Conservation (phyloP, 495 filamentous ascomycete species). For the Emericellopsis terricola region DNA sequence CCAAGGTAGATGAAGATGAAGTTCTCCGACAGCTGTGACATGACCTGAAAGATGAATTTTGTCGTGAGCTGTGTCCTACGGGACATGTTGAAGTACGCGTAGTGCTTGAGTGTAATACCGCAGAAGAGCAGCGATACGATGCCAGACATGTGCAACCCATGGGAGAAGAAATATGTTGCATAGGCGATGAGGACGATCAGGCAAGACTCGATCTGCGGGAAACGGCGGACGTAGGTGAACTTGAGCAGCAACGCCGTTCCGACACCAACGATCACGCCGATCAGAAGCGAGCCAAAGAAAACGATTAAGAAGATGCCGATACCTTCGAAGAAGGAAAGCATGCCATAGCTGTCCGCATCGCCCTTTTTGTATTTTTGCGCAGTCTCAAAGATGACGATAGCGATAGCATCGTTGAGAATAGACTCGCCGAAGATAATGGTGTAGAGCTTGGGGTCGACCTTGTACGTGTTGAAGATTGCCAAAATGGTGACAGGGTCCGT, state of each 20-base stretch:
- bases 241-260: slow-evolving; percentile 75
- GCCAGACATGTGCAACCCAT: slow-evolving; percentile 83
- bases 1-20: slow-evolving; percentile 99
- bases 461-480: slow-evolving; percentile 97
- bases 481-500: slow-evolving; percentile 96
- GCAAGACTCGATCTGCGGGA: slow-evolving; percentile 93
- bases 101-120: slow-evolving; percentile 95
- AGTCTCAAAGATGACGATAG: slow-evolving; percentile 96
- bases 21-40: slow-evolving; percentile 91
- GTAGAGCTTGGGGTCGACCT: slow-evolving; percentile 95
- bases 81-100: slow-evolving; percentile 99
- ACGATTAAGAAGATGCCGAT: slow-evolving; percentile 88
- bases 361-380: slow-evolving; percentile 72
- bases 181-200: slow-evolving; percentile 87
- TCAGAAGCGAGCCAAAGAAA: slow-evolving; percentile 85
- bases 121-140: slow-evolving; percentile 96
- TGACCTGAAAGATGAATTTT: slow-evolving; percentile 91
- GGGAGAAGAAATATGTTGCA: slow-evolving; percentile 92
- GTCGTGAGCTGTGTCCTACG: slow-evolving; percentile 92
- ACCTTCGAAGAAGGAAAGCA: slow-evolving; percentile 69
- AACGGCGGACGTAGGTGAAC: slow-evolving; percentile 77
- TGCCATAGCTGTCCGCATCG: slow-evolving; percentile 39
- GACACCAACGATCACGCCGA: slow-evolving; percentile 76
- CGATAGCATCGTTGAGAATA: slow-evolving; percentile 93
- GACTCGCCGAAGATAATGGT: slow-evolving; percentile 97